Base-by-base conservation (phyloP, 2,329 filamentous ascomycete genomes). In the Nothopassalora personata region DNA sequence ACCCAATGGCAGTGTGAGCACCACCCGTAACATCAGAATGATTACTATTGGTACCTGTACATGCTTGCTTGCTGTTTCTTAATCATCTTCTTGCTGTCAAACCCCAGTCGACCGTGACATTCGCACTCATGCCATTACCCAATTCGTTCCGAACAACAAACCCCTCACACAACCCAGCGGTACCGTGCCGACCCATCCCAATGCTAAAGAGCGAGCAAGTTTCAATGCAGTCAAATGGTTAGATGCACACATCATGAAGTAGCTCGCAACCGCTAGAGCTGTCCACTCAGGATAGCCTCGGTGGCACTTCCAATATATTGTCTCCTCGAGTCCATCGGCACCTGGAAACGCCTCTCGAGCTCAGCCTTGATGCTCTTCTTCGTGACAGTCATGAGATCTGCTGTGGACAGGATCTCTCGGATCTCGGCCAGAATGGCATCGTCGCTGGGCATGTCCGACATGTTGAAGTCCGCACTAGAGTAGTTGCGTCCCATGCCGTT, bases 291-390 rank as follows among this genome's bases (percentile, higher is more conserved):
- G 54, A 77, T 71, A 7, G 75, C 74, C 65, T 77, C 75, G 1
- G 74, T 76, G 11, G 74, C 74, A 63, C 71, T 77, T 36, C 77
- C 77, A 64, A 99, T 97, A 76, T 97, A 99, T 59, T 90, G 86
- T 75, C 92, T 88, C 82, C 90, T 95, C 56, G 86, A 81, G 73
- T 97, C 92, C 60, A 99, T 82, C 60, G 86, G 84, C 63, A 96
- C 86, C 62, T 89, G 90, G 71, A 99, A 99, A 63, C 92, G 84
- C 70, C 86, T 85, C 81, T 99, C 94, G 59, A 99, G 79, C 79
- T 99, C 94, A 67, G 84, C 78, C 82, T 97, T 97, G 76, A 99
- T 89, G 68, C 89, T 91, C 85, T 99, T 99, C 86, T 99, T 99
- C 66, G 94, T 99, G 47, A 99, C 90, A 4, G 85, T 92, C 94